Conservation (phyloP, 768 basidiomycete genomes). For the Lactarius evosmus region DNA sequence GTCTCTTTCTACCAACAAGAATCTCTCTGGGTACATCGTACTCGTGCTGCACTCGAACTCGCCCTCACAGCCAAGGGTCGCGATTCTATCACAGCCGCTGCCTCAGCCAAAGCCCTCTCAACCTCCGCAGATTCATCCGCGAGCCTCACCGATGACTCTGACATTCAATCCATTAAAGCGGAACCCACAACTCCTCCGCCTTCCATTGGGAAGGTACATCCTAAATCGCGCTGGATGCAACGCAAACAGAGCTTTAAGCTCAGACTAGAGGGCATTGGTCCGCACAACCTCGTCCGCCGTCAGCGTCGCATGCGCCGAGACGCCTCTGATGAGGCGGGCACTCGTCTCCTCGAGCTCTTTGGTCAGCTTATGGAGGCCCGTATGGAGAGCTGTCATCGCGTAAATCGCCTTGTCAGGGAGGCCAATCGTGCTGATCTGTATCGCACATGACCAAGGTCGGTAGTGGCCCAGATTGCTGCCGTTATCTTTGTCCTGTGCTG, state of each 20-base stretch:
- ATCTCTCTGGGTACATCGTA: conserved; percentile 68
- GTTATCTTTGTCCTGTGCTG: conserved; percentile 4
- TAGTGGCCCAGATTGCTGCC: conserved; percentile 2
- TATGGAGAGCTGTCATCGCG: conserved; percentile 71
- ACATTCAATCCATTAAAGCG: conserved; percentile 32
- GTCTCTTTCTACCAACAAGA: conserved; percentile 67
- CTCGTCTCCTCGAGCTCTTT: conserved; percentile 62
- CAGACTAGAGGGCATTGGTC: conserved; percentile 43
- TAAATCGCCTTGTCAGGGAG: conserved; percentile 54
- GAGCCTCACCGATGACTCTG: conserved; percentile 26
- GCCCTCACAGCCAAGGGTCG: conserved; percentile 35
- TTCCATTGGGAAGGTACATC: conserved; percentile 29
- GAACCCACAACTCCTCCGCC: conserved; percentile 34
- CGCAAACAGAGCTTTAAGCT: conserved; percentile 61
- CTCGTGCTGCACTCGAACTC: conserved; percentile 57
- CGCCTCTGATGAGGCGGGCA: conserved; percentile 37
- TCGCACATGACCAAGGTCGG: conserved; percentile 25
- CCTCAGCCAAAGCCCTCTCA: conserved; percentile 22
- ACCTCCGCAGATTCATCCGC: conserved; percentile 25
- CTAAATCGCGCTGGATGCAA: conserved; percentile 48
- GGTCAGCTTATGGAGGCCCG: conserved; percentile 70
- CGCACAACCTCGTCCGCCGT: conserved; percentile 33
- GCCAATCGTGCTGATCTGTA: conserved; percentile 38
- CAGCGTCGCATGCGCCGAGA: conserved; percentile 32
- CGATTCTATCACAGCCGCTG: conserved; percentile 27